Base-by-base conservation (phyloP, 1,284 basidiomycete species). In the Cryptococcus sp. region DNA sequence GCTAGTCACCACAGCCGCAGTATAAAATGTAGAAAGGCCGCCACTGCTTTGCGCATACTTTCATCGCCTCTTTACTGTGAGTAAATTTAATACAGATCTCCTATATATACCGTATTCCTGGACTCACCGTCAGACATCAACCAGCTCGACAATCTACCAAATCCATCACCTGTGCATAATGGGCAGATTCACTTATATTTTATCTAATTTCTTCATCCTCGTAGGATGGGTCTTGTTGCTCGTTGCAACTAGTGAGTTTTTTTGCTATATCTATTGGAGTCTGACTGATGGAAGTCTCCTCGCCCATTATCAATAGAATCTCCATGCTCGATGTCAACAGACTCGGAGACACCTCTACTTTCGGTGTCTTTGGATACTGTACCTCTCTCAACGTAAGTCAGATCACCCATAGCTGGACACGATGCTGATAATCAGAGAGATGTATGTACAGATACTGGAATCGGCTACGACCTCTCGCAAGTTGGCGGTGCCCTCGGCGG, bases 301-400 rank as follows among this genome's bases (percentile, higher is more conserved):
- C 72, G 28, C 72, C 72, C 0, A 60, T 73, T 7, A 52, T 69
- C 41, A 48, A 66, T 45, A 40, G 61, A 23, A 59, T 72, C 36
- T 60, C 61, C 2, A 63, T 74, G 48, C 56, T 70, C 3, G 56
- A 70, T 41, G 57, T 73, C 46, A 36, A 54, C n/a, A 31, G 22
- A 19, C 45, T 45, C 4, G 47, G 50, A 23, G 28, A 42, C 7
- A 37, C 48, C 13, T 32, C 51, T 9, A 60, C 59, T 5, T 69
- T 72, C 36, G 72, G 73, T 41, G 66, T 62, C 1, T 69, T 71
- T 21, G 72, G 72, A 1, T 70, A 68, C 54, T 74, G 72, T 42
- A 39, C 53, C 16, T 37, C 52, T 21, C 46, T 53, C n/a, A 48
- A 37, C 48, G 57, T 57, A 25, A 53, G 59, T 50, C 28, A 28